Base-by-base conservation (phyloP, 768 basidiomycete genomes). In the Clavulina sp. region DNA sequence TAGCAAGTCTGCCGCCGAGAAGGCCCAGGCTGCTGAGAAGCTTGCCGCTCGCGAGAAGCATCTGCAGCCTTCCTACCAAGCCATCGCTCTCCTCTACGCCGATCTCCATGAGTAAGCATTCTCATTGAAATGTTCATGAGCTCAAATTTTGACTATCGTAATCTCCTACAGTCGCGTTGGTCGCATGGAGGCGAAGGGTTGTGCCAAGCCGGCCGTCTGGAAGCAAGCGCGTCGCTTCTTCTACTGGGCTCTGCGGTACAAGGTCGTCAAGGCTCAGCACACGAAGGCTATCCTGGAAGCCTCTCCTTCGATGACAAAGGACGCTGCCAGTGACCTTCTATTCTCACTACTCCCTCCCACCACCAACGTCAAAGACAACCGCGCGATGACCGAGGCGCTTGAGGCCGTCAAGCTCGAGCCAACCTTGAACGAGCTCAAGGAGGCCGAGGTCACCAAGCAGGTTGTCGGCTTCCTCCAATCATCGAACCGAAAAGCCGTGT, bases 121-220 rank as follows among this genome's bases (percentile, higher is more conserved):
- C 26, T 13, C 1, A 28, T 16, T 13, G 9, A 13, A 28, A 24
- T 28, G 13, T n/a, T n/a, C n/a, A n/a, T 33, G 24, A 9, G 9
- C 7, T 23, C 16, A n/a, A 26, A 7, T 30, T 50, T 40, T 51
- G 30, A 47, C 26, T 49, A 53, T 50, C 19, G 51, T 34, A 33
- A 6, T 36, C 55, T n/a, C 40, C 51, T 53, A 52, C 60, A 93
- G 91, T 66, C 87, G 92, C 46, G 75, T 78, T 41, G 91, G 91
- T 46, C 87, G 92, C 44, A 93, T 95, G 91, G 87, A 95, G 67
- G 92, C 92, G 26, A 96, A 96, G 68, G 89, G 87, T 18, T 92
- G 92, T 57, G 92, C 92, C 5, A 82, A 81, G 55, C 73, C 86
- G 19, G 72, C 78, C 28, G 75, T 80, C 43, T 96, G 92, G 92